Evolutionary conservation across 2,329 filamentous ascomycete species (phyloP).

Genomic region (Penicillium sp.): DNA sequence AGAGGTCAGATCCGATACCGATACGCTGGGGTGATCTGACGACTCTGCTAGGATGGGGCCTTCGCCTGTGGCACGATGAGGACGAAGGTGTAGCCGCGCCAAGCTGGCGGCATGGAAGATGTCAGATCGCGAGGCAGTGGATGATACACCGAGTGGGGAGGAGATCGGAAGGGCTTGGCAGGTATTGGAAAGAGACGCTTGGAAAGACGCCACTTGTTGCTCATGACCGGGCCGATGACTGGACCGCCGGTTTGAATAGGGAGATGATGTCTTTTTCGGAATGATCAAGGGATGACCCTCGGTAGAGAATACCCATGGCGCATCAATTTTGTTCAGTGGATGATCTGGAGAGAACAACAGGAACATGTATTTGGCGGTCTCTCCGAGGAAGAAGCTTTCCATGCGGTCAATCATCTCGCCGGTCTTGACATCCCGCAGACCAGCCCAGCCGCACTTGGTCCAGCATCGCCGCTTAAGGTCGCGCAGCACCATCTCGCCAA

Average conservation of each 20-base stretch:
- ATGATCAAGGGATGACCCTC: slow-evolving; percentile 93
- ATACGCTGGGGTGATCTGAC: slow-evolving; percentile 57
- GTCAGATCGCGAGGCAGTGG: slow-evolving; percentile 75
- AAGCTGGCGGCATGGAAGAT: slow-evolving; percentile 87
- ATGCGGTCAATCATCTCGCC: slow-evolving; percentile 91
- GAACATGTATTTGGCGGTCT: slow-evolving; percentile 95
- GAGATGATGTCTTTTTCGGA: slow-evolving; percentile 53
- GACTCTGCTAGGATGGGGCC: slow-evolving; percentile 58
- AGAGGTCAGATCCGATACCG: slow-evolving; percentile 57
- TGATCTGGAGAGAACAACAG: slow-evolving; percentile 84
- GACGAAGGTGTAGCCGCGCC: slow-evolving; percentile 76
- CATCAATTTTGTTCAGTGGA: slow-evolving; percentile 83
- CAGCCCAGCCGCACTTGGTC: slow-evolving; percentile 91
- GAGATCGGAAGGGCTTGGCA: slow-evolving; percentile 67
- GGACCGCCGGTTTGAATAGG: not conserved
- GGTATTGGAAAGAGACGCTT: slow-evolving; percentile 45
- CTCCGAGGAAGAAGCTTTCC: slow-evolving; percentile 98
- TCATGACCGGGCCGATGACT: slow-evolving; percentile 8
- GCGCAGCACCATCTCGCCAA: slow-evolving; percentile 90
- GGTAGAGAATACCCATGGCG: slow-evolving; percentile 89
- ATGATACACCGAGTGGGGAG: slow-evolving; percentile 72
- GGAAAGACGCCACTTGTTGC: slow-evolving; percentile 12
- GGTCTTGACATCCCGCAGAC: slow-evolving; percentile 76
- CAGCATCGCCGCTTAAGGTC: slow-evolving; percentile 89
- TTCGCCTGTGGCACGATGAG: slow-evolving; percentile 59